These are phyloP conservation scores for Boletus patriciae DNA, from an alignment of 768 basidiomycete genomes.

Conservation along the genomic window DNA sequence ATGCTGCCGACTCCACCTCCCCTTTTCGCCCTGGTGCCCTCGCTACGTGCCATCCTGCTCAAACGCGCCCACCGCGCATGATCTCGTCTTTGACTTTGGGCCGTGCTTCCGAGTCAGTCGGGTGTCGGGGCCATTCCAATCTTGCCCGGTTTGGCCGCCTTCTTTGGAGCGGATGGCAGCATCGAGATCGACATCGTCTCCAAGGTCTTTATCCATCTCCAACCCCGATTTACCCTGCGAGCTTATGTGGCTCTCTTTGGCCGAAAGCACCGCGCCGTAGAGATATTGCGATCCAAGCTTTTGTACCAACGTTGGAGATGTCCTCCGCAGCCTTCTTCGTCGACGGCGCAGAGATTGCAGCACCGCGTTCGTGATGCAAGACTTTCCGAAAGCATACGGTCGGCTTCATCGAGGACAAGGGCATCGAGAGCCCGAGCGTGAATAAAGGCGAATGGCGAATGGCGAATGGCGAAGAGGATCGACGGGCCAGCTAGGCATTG, in stretches of 20 bases:
- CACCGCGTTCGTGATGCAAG: slow-evolving; percentile 77
- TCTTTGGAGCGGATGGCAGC: slow-evolving; percentile 89
- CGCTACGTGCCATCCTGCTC: slow-evolving; percentile 52
- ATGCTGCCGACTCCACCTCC: slow-evolving; percentile 54
- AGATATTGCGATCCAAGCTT: background rate
- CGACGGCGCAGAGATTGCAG: slow-evolving; percentile 37
- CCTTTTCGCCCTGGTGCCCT: slow-evolving; percentile 67
- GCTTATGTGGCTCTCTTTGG: slow-evolving; percentile 78
- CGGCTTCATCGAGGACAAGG: slow-evolving; percentile 94
- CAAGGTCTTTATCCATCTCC: no score
- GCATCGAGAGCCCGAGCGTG: slow-evolving; percentile 91
- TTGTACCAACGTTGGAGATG: slow-evolving; percentile 42
- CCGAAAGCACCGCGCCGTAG: slow-evolving; percentile 35
- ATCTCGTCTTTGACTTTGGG: slow-evolving; percentile 31
- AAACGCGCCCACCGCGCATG: slow-evolving; percentile 46
- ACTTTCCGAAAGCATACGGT: slow-evolving; percentile 94
- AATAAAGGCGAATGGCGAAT: slow-evolving; percentile 94
- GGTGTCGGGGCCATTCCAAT: no score
- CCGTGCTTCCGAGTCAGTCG: no score
- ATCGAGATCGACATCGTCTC: slow-evolving; percentile 52
- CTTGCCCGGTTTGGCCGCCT: no score
- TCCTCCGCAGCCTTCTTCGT: slow-evolving; percentile 39
- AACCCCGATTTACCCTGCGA: no score
- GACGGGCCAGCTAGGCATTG: slow-evolving; percentile 95
- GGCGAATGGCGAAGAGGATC: slow-evolving; percentile 97